Evolutionary conservation across 805 yeast genomes (phyloP), one percentile per base, ranked within the genome.

Genomic region (Priceomyces castillae): DNA sequence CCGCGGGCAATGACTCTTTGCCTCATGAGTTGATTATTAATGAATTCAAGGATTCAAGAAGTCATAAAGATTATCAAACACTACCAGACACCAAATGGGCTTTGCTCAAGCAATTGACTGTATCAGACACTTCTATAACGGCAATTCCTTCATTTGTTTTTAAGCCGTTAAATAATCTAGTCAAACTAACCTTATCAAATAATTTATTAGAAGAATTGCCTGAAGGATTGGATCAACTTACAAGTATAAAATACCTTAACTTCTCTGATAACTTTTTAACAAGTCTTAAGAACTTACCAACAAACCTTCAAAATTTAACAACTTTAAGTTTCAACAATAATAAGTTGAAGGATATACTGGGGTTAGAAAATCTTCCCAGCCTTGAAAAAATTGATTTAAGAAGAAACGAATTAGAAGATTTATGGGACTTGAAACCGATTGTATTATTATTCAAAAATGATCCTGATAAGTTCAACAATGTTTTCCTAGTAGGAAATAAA

Each of bases 321-420:
- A 67, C 80, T 2, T 56, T 80, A 35, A 78, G 76, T 51, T 59
- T 80, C 46, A 74, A 77, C 53, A 76, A 76, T 46, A 80, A 80
- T 52, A 63, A 65, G 38, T 41, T 80, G 20, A 46, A 46, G 2
- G 65, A 60, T 40, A 56, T 80, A 39, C 66, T 65, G 7, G 77
- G 80, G 0, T 50, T 80, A 37, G 80, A 78, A 39, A 58, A 62
- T 41, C 57, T 79, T 44, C 42, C 40, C 7, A 46, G 62, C 3
- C 56, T 80, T 26, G 79, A 77, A 42, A 79, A 77, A 45, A 57
- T 80, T 14, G 85, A 80, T 54, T 57, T 80, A 43, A 58, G 84
- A 46, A 71, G 75, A 44, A 80, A 80, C 49, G 47, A 57, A 34
- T 55, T 80, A 19, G 41, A 54, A 0, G 63, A 63, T n/a, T 47